Conservation (phyloP, 495 filamentous ascomycete species). For the Haplographium delicatum region DNA sequence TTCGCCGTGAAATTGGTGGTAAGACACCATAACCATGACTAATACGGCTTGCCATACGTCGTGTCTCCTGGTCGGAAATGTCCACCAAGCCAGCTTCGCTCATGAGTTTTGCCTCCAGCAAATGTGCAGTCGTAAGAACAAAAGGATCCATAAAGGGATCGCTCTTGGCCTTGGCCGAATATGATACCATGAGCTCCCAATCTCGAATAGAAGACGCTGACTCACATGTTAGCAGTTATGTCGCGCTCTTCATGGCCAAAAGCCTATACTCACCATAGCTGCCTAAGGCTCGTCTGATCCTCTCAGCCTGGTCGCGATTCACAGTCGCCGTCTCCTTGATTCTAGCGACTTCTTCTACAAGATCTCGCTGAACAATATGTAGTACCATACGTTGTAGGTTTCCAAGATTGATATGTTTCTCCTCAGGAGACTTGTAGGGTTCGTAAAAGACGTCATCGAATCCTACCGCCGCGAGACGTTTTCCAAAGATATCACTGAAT, state of each 20-base stretch:
- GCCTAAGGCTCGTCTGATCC: not conserved
- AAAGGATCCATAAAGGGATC: not conserved
- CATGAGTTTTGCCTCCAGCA: not conserved
- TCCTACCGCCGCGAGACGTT: not conserved
- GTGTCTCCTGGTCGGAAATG: not conserved
- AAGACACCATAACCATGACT: not conserved
- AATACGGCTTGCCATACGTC: not conserved
- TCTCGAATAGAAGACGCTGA: not conserved
- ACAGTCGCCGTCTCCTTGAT: not conserved
- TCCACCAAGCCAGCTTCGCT: not conserved
- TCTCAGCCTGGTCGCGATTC: not conserved
- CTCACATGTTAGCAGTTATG: not conserved
- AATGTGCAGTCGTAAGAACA: not conserved
- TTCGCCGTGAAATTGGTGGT: not conserved
- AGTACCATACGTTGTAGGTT: not conserved
- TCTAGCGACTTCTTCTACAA: not conserved
- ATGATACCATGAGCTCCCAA: constrained; percentile 4
- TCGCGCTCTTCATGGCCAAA: too few species aligned
- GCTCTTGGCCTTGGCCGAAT: not conserved
- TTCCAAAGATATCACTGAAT: not conserved
- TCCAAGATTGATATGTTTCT: not conserved
- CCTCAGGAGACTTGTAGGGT: not conserved
- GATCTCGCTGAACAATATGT: not conserved
- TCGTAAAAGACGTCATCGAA: not conserved
- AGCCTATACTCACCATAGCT: not conserved